Conservation (phyloP, 2,329 filamentous ascomycete genomes). For the Cladophialophora psammophila region DNA sequence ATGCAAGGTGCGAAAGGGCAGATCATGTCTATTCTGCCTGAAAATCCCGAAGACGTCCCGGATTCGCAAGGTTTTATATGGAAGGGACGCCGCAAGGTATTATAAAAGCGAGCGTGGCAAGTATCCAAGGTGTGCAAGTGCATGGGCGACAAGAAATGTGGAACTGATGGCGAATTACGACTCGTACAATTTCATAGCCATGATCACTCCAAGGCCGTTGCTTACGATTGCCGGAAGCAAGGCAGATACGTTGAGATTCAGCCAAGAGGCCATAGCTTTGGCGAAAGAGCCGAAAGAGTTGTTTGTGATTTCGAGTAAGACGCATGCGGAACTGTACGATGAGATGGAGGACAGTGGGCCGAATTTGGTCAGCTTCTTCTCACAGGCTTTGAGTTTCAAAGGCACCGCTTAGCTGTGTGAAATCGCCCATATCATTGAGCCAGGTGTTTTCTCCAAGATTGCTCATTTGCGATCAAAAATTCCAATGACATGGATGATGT, state of each 20-base stretch:
- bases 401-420: too few relatives aligned
- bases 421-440: too few relatives aligned
- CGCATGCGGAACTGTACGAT: constrained; percentile 43
- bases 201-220: constrained; percentile 42
- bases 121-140: constrained; percentile 35
- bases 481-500: too few relatives aligned
- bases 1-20: constrained; percentile 25
- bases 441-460: too few relatives aligned
- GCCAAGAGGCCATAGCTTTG: constrained; percentile 36
- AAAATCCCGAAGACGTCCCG: constrained; percentile 23
- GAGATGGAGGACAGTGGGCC: constrained; percentile 29
- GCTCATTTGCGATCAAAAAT: too few relatives aligned
- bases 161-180: constrained; percentile 40
- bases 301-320: constrained; percentile 38
- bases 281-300: constrained; percentile 44
- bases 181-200: constrained; percentile 35
- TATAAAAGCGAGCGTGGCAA: constrained; percentile 38
- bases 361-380: constrained; percentile 27
- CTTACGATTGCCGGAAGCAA: constrained; percentile 42
- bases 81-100: constrained; percentile 36
- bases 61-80: constrained; percentile 26
- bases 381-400: too few relatives aligned
- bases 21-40: constrained; percentile 24
- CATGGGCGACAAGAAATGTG: constrained; percentile 30
- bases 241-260: constrained; percentile 41